phyloP scores from a whole-genome alignment of 208 protist genomes.

The Trypanosoma avium region DNA sequence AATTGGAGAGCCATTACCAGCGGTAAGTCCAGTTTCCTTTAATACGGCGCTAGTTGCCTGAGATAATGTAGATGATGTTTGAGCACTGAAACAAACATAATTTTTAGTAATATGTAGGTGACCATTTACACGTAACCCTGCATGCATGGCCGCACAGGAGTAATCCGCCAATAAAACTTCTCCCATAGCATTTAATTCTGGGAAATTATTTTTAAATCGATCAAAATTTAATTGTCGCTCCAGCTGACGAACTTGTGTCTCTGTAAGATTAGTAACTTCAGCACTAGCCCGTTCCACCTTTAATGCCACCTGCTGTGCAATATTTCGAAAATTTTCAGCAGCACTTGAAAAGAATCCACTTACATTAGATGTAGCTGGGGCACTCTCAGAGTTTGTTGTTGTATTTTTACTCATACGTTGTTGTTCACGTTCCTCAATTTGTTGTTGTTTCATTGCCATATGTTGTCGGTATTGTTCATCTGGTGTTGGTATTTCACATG shows the following conservation, averaged over 20 bases:
- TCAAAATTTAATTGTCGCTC: constrained; percentile 56
- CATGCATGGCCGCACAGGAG: constrained; percentile 61
- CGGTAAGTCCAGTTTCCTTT: constrained; percentile 18
- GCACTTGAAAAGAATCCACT: constrained; percentile 21
- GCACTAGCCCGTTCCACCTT: constrained; percentile 49
- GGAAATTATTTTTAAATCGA: constrained; percentile 60
- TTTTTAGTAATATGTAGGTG: constrained; percentile 62
- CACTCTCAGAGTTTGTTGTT: neutral
- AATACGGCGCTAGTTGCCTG: constrained; percentile 38
- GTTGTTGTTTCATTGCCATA: constrained; percentile 30
- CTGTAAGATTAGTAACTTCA: constrained; percentile 47
- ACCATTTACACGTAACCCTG: constrained; percentile 36
- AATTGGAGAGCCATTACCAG: neutral
- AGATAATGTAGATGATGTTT: constrained; percentile 32
- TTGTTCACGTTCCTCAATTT: constrained; percentile 29
- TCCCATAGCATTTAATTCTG: constrained; percentile 42
- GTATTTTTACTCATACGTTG: constrained; percentile 9
- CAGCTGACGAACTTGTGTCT: constrained; percentile 57
- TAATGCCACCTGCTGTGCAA: constrained; percentile 39
- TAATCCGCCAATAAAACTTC: constrained; percentile 75
- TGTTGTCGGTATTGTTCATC: constrained; percentile 61
- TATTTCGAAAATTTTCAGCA: constrained; percentile 19
- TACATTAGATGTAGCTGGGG: neutral
- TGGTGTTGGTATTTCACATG: constrained; percentile 65
- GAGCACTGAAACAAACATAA: constrained; percentile 67